Base-by-base conservation (phyloP, 176 grass and related monocot genomes). In the Leersia perrieri region DNA sequence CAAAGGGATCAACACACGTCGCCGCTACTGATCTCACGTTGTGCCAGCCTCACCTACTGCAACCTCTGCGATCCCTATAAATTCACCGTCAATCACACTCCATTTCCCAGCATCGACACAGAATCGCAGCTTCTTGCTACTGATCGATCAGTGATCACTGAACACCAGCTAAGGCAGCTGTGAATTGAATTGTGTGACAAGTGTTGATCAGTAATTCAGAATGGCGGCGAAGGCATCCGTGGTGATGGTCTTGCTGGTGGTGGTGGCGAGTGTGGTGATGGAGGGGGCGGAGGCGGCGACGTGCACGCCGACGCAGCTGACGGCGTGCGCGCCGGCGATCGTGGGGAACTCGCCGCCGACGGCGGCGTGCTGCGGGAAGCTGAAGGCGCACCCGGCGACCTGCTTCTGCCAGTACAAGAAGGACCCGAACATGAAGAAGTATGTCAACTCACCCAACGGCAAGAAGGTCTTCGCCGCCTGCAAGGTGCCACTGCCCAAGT, bases 371-470 rank as follows among this genome's bases (percentile, higher is more conserved):
- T 94, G 94, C 75, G 60, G 79, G 40, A 94, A 75, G 89, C 87
- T 97, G 2, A 94, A 82, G 89, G 85, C 86, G 77, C 94, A 97
- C 63, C 85, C 76, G 78, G 84, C 89, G 5, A 84, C 68, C 89
- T 97, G 94, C 85, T 87, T 97, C 40, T 97, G 94, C 83, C 87
- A 81, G 87, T 97, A 97, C 94, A 73, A 87, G 84, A 88, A 86
- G 74, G 65, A 94, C 80, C 91, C 94, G 62, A 88, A 62, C 60
- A 63, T 97, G 72, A 60, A 79, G 80, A 85, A 89, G 30, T 94
- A 92, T 83, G 85, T 97, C 87, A 97, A 94, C 91, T 97, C 94
- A 10, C 88, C 90, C 66, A 92, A 94, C 82, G 88, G 82, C 89
- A 97, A 94, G 85, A 97, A 90, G 89, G 94, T 94, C 22, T 84